Conservation (phyloP, 345 rosid genomes). For the Gossypium ekmanianum region DNA sequence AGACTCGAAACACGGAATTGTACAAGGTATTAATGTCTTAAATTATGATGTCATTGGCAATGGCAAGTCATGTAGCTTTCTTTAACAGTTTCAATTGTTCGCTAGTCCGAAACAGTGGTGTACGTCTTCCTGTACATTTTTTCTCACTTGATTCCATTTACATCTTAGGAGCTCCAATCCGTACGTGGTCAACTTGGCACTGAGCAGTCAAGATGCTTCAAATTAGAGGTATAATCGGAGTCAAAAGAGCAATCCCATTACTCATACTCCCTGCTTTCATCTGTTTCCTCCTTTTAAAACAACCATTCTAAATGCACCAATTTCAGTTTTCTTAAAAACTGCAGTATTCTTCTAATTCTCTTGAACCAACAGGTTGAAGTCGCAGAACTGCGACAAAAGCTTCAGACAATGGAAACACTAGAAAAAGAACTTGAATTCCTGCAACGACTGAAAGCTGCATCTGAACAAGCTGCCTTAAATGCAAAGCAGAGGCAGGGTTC, state of each 20-base stretch:
- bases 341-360: constrained; percentile 6
- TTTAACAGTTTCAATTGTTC: not conserved
- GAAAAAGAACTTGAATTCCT: constrained; percentile 90
- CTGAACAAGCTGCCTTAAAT: constrained; percentile 78
- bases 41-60: not conserved
- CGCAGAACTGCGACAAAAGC: constrained; percentile 92
- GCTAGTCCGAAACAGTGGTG: not conserved
- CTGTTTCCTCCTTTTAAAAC: not conserved
- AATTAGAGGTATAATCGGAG: constrained; percentile 67
- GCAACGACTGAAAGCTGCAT: constrained; percentile 90
- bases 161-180: constrained; percentile 83
- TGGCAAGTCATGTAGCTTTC: not conserved
- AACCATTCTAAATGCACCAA: not conserved
- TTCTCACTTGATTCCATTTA: not conserved
- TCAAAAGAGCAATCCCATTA: not conserved
- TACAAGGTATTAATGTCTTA: constrained; percentile 54
- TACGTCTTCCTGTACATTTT: not conserved
- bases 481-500: constrained; percentile 76
- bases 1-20: constrained; percentile 64
- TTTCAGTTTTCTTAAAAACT: not conserved
- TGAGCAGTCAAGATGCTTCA: constrained; percentile 96
- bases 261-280: not conserved
- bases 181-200: constrained; percentile 93
- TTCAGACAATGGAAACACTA: constrained; percentile 76
- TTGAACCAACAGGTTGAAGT: constrained; percentile 75